A percentile compares a stretch with the other conserved stretches of the same genome.
These are phyloP conservation scores for Podospora bellae-mahoneyi DNA, from an alignment of 495 filamentous ascomycete species.

Conservation along the genomic window DNA sequence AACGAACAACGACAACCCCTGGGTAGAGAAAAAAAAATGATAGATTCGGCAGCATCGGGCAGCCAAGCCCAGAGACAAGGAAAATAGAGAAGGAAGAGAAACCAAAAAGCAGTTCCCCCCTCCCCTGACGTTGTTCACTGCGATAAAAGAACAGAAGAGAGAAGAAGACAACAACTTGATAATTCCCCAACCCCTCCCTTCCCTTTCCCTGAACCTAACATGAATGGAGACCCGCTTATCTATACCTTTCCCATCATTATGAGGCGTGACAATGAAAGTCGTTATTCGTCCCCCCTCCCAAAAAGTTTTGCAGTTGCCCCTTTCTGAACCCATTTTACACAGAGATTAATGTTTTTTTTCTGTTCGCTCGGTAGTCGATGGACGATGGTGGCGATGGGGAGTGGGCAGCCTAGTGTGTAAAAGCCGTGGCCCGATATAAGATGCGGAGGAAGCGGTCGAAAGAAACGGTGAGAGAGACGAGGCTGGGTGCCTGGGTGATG, in stretches of 20 bases:
- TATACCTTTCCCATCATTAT: conserved; percentile 30
- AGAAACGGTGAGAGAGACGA: conserved; percentile 20
- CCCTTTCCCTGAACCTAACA: conserved; percentile 10
- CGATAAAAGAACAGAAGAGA: conserved; percentile 1
- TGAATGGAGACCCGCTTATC: conserved; percentile 22
- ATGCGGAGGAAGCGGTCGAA: conserved; percentile 24
- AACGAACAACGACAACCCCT: background rate
- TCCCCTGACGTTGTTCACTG: background rate
- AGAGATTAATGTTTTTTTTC: conserved; percentile 27
- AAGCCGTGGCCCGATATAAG: conserved; percentile 15
- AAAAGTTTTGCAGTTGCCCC: conserved; percentile 19
- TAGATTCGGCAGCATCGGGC: background rate
- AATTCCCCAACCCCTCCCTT: conserved; percentile 8
- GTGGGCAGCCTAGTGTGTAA: conserved; percentile 4
- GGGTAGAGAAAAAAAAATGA: conserved; percentile 7
- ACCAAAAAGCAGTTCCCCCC: background rate
- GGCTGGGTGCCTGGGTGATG: conserved; percentile 17
- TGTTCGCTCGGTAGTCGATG: conserved; percentile 25
- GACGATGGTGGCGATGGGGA: conserved; percentile 7
- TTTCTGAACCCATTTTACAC: conserved; percentile 20
- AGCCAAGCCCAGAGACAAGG: background rate
- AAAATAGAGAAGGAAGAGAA: conserved; percentile 7
- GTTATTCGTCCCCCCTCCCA: conserved; percentile 34
- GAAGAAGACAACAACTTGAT: conserved; percentile 18
- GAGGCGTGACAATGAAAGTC: conserved; percentile 32